A percentile compares a stretch with the other conserved stretches of the same genome.
Conservation (phyloP, 2,329 filamentous ascomycete species). For the Zasmidium cellare region DNA sequence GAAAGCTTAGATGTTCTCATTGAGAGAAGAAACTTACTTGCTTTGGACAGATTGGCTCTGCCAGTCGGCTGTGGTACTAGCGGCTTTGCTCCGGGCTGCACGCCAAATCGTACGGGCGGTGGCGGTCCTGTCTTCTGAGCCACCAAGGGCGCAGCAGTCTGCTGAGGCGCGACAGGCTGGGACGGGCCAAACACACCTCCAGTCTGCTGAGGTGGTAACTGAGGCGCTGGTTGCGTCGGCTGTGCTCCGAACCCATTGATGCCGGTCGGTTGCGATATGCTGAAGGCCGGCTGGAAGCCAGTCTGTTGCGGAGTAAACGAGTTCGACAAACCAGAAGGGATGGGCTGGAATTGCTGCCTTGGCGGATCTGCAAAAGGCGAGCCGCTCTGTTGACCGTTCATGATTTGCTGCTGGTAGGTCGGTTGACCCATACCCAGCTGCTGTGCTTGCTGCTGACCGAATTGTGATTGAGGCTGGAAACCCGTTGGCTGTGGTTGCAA, state of each 20-base stretch:
- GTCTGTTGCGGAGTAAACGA: constrained; percentile 48
- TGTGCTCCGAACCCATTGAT: constrained; percentile 48
- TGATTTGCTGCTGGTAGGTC: constrained; percentile 53
- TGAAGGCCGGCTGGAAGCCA: constrained; percentile 49
- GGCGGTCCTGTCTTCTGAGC: constrained; percentile 83
- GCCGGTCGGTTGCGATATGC: constrained; percentile 39
- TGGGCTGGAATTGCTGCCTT: constrained; percentile 40
- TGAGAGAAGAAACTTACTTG: constrained; percentile 70
- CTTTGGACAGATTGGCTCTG: constrained; percentile 86
- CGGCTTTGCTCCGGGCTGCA: constrained; percentile 70
- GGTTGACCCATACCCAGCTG: constrained; percentile 28
- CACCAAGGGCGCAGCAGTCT: constrained; percentile 64
- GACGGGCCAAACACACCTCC: constrained; percentile 38
- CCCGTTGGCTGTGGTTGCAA: constrained; percentile 59
- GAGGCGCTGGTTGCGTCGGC: constrained; percentile 48
- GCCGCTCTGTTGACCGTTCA: constrained; percentile 45
- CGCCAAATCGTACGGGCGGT: constrained; percentile 85
- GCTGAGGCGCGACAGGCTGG: constrained; percentile 31
- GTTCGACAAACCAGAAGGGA: constrained; percentile 39
- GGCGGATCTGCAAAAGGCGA: constrained; percentile 60
- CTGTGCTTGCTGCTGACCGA: constrained; percentile 18
- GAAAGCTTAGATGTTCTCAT: not conserved
- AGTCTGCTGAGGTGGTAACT: constrained; percentile 58
- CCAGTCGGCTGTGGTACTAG: constrained; percentile 85
- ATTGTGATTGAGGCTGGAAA: constrained; percentile 35